Conservation (phyloP, 2,329 filamentous ascomycete genomes). For the Fusarium decemcellulare region DNA sequence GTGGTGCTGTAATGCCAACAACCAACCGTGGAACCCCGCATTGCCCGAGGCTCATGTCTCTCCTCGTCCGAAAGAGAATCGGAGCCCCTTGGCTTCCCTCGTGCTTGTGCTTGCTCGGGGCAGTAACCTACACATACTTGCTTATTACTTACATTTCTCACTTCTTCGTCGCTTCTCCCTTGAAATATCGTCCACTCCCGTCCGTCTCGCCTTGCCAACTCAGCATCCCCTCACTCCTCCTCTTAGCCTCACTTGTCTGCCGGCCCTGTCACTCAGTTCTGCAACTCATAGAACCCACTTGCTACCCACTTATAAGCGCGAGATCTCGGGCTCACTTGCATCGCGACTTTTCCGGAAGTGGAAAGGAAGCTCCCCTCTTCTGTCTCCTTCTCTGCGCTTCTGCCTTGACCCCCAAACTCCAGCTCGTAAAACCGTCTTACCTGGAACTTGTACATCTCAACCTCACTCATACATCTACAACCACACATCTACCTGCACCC, state of each 20-base stretch:
- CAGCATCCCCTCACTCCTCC: neutral
- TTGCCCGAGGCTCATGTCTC: constrained; percentile 2
- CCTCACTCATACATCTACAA: constrained; percentile 4
- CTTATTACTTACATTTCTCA: no score
- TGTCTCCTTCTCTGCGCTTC: constrained; percentile 41
- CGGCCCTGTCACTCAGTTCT: neutral
- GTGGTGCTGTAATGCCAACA: neutral
- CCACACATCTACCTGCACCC: neutral
- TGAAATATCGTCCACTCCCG: neutral
- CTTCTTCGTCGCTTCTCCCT: no score
- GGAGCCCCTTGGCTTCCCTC: neutral
- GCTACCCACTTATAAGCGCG: constrained; percentile 42
- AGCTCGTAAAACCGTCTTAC: neutral
- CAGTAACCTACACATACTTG: no score
- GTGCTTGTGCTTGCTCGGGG: neutral
- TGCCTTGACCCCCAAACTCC: constrained; percentile 6
- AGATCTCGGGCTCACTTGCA: constrained; percentile 41
- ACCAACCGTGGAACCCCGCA: constrained; percentile 20
- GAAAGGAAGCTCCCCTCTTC: constrained; percentile 42
- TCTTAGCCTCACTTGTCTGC: neutral
- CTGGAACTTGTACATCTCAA: neutral
- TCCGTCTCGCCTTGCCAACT: neutral
- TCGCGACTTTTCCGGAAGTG: constrained; percentile 41
- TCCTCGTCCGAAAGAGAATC: no score
- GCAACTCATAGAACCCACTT: constrained; percentile 6